Evolutionary conservation across 177 flowering plant genomes (phyloP), one percentile per base, ranked within the genome.

Genomic region (Vitis hybrid): DNA sequence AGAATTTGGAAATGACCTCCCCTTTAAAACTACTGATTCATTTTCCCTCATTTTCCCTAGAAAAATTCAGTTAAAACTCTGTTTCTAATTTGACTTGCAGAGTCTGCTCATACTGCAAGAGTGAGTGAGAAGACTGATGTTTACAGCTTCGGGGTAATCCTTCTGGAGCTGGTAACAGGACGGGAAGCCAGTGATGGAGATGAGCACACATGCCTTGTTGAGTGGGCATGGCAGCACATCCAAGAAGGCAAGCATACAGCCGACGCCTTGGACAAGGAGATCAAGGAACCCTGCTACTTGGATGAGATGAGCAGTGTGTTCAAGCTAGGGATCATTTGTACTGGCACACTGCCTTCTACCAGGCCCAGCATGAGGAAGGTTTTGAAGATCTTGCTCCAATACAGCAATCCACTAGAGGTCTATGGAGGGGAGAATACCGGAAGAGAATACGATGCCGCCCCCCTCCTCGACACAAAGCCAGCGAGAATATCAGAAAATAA

Each of bases 141-240:
- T 0, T 91, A 86, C 60, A 89, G 98, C 74, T 91, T 89, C 16
- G 98, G 97, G 1, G 97, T 91, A 49, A 79, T 93, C 8, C 88
- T 93, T 9, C 71, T 93, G 53, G 98, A 93, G 68, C 75, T 93
- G 59, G 75, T 72, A 15, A 91, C 98, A 0, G 97, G 98, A 73
- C 82, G 68, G 64, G 82, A 79, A 72, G 86, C 92, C 1, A 72
- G 79, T 8, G 57, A 79, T 14, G 92, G 93, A 9, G 89, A 76
- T 5, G 89, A 78, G 67, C 60, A 83, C 57, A 63, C 78, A 14
- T 67, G 79, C 51, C 83, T 91, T 9, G 94, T 82, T 0, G 86
- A 86, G 7, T 90, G 97, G 97, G 89, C 89, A 3, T 76, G 86
- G 87, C 74, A 72, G 0, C 83, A 75, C 33, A 13, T 75, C 57